Percentiles rank a stretch among this genome's conserved stretches.
Evolutionary conservation across 768 basidiomycete species (phyloP).

Genomic region (Phanerochaete carnosa): DNA sequence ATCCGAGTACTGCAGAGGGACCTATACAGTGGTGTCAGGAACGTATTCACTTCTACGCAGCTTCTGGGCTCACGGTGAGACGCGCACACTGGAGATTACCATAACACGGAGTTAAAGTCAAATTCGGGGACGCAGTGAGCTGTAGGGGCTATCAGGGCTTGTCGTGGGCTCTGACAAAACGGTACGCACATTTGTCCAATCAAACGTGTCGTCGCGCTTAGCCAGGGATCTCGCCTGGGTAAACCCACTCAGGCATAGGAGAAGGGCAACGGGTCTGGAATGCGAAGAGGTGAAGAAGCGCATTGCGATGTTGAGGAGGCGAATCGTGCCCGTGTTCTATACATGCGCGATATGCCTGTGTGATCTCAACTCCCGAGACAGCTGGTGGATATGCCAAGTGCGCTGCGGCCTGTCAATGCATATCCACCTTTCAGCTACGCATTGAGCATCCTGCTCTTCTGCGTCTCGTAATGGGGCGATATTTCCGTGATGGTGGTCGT

Average conservation of each 20-base stretch:
- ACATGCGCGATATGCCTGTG: too few relatives aligned
- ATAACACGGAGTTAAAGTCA: slow-evolving; percentile 8
- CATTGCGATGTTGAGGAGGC: too few relatives aligned
- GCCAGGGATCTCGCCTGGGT: not conserved
- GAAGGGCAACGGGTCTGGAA: too few relatives aligned
- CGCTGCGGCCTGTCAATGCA: too few relatives aligned
- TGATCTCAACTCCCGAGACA: too few relatives aligned
- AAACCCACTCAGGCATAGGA: not conserved
- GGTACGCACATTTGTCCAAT: not conserved
- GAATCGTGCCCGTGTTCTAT: not conserved
- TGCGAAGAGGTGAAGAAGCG: too few relatives aligned
- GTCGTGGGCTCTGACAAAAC: not conserved
- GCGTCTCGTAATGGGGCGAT: too few relatives aligned
- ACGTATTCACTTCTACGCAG: too few relatives aligned
- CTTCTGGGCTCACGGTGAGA: not conserved
- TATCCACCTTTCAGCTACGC: too few relatives aligned
- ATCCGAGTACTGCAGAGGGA: slow-evolving; percentile 27
- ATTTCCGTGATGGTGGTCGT: too few relatives aligned
- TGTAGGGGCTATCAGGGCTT: not conserved
- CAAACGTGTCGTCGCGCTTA: not conserved
- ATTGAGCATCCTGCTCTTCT: too few relatives aligned
- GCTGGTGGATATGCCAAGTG: too few relatives aligned
- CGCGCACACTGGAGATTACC: slow-evolving; percentile 1
- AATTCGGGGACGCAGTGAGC: slow-evolving; percentile 1
- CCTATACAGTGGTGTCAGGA: slow-evolving; percentile 11